Conservation (phyloP, 2,329 filamentous ascomycete genomes). For the Pseudogymnoascus sp. region DNA sequence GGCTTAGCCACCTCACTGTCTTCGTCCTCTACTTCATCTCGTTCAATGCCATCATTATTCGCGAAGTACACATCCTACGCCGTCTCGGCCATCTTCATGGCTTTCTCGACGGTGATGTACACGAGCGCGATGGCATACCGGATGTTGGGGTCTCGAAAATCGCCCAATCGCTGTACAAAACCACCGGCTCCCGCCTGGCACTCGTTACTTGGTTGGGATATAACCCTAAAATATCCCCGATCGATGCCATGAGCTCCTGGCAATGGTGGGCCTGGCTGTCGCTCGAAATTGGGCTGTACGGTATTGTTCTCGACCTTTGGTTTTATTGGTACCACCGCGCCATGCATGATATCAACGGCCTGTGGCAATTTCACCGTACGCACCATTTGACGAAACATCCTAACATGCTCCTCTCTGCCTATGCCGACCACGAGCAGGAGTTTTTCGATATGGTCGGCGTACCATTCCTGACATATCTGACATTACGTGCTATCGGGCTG, state of each 20-base stretch:
- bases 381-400: slow-evolving; percentile 30
- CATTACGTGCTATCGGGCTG: slow-evolving; percentile 25
- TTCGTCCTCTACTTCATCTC: slow-evolving; percentile 28
- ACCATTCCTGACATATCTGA: slow-evolving; percentile 24
- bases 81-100: slow-evolving; percentile 29
- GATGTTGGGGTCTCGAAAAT: slow-evolving; percentile 26
- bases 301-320: slow-evolving; percentile 27
- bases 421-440: slow-evolving; percentile 29
- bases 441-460: slow-evolving; percentile 26
- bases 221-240: slow-evolving; percentile 21
- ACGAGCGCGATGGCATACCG: slow-evolving; percentile 31
- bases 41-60: slow-evolving; percentile 28
- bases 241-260: background rate
- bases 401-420: slow-evolving; percentile 26
- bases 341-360: slow-evolving; percentile 25
- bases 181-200: slow-evolving; percentile 20
- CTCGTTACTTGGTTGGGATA: slow-evolving; percentile 26
- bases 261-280: slow-evolving; percentile 17
- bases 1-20: slow-evolving; percentile 18
- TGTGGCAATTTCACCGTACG: slow-evolving; percentile 29
- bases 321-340: slow-evolving; percentile 29
- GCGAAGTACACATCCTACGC: slow-evolving; percentile 27
- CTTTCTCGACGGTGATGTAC: slow-evolving; percentile 29
- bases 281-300: slow-evolving; percentile 29
- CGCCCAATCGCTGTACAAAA: slow-evolving; percentile 20